Base-by-base conservation (phyloP, 257 asterid genomes). In the Mentha longifolia region DNA sequence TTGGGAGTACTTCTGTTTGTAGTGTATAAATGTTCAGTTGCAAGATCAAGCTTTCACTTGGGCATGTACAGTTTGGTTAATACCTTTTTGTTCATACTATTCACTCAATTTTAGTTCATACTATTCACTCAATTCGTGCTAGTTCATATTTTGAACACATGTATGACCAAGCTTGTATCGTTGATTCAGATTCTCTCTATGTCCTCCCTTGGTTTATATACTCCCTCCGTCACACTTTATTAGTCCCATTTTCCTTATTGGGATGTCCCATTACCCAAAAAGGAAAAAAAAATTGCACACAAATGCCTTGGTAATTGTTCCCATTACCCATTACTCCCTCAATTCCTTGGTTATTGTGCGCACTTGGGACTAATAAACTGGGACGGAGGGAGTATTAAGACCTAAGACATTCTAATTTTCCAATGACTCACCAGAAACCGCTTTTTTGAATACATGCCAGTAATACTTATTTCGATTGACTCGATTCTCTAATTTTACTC, bases 1-100 rank as follows among this genome's bases (percentile, higher is more conserved):
- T 55, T 43, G 42, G 13, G 54, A 37, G 30, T 63, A 46, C 51
- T 55, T 64, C 10, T 49, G 19, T 54, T 37, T 61, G 7, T 52
- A 70, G 42, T 49, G 19, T 60, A 31, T 60, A 31, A 60, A 41
- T 55, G 68, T 65, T 45, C 64, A 46, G 52, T 17, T 75, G 22
- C 64, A 50, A 17, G 28, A 41, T 47, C 45, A 47, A 50, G 49
- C n/a, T 37, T 39, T 57, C 62, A 47, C 60, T 22, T 22, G 15
- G 47, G 49, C 47, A 28, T 60, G 69, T 49, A 45, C 20, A 35
- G 58, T 60, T 61, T 35, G n/a, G 46, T 60, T 50, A 46, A 35
- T 68, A 37, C 58, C 58, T 58, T 62, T 30, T 37, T 68, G 31
- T 28, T 28, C 31, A 28, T 28, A 28, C 31, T 28, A 28, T 28